phyloP scores from a whole-genome alignment of 805 yeast genomes.

The Myxozyma vanderwaltii region DNA sequence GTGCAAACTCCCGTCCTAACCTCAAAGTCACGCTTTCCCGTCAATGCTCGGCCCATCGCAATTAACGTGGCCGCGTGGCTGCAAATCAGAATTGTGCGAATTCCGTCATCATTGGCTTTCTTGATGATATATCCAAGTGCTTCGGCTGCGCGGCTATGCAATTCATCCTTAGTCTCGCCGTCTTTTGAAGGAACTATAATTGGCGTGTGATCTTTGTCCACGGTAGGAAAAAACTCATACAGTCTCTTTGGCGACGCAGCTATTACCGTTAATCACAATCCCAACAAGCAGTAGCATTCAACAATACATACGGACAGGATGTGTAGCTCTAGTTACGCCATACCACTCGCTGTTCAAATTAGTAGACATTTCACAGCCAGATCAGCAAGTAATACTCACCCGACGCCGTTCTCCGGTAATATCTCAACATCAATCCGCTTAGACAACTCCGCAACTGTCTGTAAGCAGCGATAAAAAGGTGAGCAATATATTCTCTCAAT shows the following conservation, averaged over 20 bases:
- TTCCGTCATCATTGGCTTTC: constrained; percentile 58
- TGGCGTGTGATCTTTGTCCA: constrained; percentile 53
- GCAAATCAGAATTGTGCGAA: constrained; percentile 66
- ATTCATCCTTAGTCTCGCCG: constrained; percentile 78
- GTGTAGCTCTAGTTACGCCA: constrained; percentile 62
- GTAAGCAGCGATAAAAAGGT: constrained; percentile 88
- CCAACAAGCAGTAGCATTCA: no score
- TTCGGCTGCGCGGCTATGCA: constrained; percentile 59
- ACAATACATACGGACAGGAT: constrained; percentile 55
- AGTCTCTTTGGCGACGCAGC: constrained; percentile 58
- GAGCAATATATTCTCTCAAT: constrained; percentile 76
- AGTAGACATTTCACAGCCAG: not conserved
- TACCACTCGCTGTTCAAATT: constrained; percentile 70
- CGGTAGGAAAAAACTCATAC: constrained; percentile 54
- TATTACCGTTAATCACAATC: not conserved
- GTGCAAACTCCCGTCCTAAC: constrained; percentile 84
- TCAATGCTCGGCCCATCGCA: constrained; percentile 76
- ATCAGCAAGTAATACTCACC: constrained; percentile 41
- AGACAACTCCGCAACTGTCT: constrained; percentile 75
- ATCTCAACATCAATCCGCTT: constrained; percentile 59
- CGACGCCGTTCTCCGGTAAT: constrained; percentile 76
- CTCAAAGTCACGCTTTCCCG: constrained; percentile 55
- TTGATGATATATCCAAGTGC: constrained; percentile 64
- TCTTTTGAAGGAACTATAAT: constrained; percentile 59
- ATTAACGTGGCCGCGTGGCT: constrained; percentile 95